phyloP scores from a whole-genome alignment of 129 eudicot species.

The Artemisia argyi region DNA sequence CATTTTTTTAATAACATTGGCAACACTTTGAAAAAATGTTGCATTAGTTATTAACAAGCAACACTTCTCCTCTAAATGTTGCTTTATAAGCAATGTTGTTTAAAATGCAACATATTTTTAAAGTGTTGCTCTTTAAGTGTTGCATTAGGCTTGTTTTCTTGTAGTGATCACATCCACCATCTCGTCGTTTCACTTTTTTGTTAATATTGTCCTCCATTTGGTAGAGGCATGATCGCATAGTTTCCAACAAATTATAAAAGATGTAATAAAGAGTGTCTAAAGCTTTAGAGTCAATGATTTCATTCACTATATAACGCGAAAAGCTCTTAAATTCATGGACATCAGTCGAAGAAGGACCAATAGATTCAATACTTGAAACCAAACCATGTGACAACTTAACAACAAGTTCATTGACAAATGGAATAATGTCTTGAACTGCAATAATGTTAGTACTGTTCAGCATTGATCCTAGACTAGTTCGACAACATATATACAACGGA shows the following conservation, averaged over 20 bases:
- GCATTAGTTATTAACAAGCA: too few species aligned
- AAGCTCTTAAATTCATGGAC: background rate
- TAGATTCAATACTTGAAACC: slow-evolving; percentile 20
- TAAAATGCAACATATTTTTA: too few species aligned
- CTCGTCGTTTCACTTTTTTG: background rate
- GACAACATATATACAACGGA: slow-evolving; percentile 50
- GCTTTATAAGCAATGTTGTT: too few species aligned
- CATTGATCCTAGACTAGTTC: slow-evolving; percentile 58
- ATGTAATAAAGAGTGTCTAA: background rate
- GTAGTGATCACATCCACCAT: slow-evolving; percentile 29
- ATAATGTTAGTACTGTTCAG: slow-evolving; percentile 4
- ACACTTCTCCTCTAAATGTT: too few species aligned
- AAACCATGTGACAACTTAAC: background rate
- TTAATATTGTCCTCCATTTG: background rate
- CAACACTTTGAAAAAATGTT: too few species aligned
- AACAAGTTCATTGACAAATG: slow-evolving; percentile 1
- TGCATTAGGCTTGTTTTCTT: too few species aligned
- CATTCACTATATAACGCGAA: background rate
- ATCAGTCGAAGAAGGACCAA: background rate
- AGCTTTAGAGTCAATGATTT: background rate
- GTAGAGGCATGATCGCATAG: background rate
- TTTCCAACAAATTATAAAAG: background rate
- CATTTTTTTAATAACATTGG: too few species aligned
- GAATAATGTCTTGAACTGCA: background rate
- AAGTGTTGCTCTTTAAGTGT: too few species aligned